phyloP scores from a whole-genome alignment of 805 yeast genomes.

The Torulaspora quercuum region DNA sequence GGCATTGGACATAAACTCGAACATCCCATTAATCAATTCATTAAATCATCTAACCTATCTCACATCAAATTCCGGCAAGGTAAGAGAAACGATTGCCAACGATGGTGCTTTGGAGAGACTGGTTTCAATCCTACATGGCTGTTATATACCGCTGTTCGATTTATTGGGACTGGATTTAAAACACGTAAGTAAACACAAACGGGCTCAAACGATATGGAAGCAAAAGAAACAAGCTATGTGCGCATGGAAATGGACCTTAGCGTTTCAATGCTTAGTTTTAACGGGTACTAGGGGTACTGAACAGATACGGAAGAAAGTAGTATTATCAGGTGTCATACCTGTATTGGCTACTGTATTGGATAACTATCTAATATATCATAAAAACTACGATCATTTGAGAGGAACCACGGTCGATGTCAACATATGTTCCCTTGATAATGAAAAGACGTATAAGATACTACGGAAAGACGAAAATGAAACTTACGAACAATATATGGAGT shows the following conservation, averaged over 20 bases:
- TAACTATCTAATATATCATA: slow-evolving; percentile 56
- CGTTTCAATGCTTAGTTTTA: slow-evolving; percentile 86
- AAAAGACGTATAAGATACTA: slow-evolving; percentile 18
- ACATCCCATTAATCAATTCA: slow-evolving; percentile 86
- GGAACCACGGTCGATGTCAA: slow-evolving; percentile 17
- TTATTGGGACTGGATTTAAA: slow-evolving; percentile 21
- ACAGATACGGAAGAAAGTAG: slow-evolving; percentile 75
- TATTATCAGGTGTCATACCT: slow-evolving; percentile 88
- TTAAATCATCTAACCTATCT: slow-evolving; percentile 85
- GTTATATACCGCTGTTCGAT: slow-evolving; percentile 43
- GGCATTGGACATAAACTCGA: slow-evolving; percentile 86
- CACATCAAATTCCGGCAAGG: slow-evolving; percentile 80
- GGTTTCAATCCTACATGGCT: slow-evolving; percentile 79
- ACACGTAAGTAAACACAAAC: slow-evolving; percentile 16
- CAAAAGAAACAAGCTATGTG: slow-evolving; percentile 48
- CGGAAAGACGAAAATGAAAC: slow-evolving; percentile 21
- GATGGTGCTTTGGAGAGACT: slow-evolving; percentile 93
- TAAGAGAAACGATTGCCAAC: slow-evolving; percentile 78
- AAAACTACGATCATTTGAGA: slow-evolving; percentile 35
- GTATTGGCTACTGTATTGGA: slow-evolving; percentile 88
- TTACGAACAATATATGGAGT: slow-evolving; percentile 21
- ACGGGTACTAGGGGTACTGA: slow-evolving; percentile 94
- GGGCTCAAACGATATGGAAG: slow-evolving; percentile 29
- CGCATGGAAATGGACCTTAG: slow-evolving; percentile 98
- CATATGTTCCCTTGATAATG: slow-evolving; percentile 19